Evolutionary conservation across 257 asterid species (phyloP).

Genomic region (Nicotiana paniculata): DNA sequence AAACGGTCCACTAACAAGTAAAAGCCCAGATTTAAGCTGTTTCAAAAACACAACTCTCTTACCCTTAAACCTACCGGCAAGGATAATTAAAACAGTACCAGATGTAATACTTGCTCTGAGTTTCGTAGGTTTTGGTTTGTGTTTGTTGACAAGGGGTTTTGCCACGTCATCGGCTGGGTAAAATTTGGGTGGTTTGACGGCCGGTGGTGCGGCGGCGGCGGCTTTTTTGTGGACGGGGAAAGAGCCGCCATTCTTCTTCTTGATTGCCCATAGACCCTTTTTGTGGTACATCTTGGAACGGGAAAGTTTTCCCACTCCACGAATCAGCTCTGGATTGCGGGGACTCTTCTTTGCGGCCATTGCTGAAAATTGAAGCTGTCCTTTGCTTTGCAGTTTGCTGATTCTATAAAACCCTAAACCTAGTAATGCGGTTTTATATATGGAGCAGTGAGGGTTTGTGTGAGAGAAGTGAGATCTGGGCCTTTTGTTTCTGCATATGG

Average conservation of each 20-base stretch:
- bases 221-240: conserved; percentile 4
- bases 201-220: not conserved
- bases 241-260: conserved; percentile 7
- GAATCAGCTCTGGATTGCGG: conserved; percentile 11
- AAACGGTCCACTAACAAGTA: conserved; percentile 11
- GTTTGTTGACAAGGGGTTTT: conserved; percentile 11
- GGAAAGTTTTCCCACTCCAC: conserved; percentile 5
- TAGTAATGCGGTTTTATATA: not conserved
- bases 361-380: not conserved
- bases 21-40: not conserved
- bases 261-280: conserved; percentile 16
- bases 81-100: conserved; percentile 11
- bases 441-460: not conserved
- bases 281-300: conserved; percentile 16
- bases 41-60: conserved; percentile 13
- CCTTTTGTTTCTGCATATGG: not conserved
- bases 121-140: conserved; percentile 4
- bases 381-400: not conserved
- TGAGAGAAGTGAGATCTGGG: not conserved
- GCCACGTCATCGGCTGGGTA: conserved; percentile 14
- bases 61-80: conserved; percentile 11
- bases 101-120: not conserved
- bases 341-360: conserved; percentile 16
- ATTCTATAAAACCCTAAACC: not conserved
- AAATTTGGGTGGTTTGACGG: not conserved